These are phyloP conservation scores for Cephalotrichum gorgonifer DNA, from an alignment of 2,329 filamentous ascomycete genomes.

Conservation along the genomic window DNA sequence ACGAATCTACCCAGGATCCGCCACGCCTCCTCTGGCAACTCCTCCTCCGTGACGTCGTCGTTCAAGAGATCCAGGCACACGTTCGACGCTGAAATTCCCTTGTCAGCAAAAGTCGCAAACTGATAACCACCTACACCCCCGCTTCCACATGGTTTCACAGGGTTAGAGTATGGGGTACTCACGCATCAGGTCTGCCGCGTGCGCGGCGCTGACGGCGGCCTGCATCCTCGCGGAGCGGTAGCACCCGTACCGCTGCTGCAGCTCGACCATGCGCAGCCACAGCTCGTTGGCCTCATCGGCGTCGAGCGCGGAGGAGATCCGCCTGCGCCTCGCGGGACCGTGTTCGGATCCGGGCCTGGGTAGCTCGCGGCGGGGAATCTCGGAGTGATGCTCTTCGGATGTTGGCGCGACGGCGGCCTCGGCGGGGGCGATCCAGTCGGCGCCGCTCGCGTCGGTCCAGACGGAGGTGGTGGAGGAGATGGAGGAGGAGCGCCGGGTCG, in stretches of 20 bases:
- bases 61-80: conserved; percentile 4
- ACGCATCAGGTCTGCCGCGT: conserved; percentile 32
- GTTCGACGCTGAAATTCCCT: neutral
- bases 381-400: neutral
- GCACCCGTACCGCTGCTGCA: conserved; percentile 35
- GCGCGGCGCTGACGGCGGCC: conserved; percentile 30
- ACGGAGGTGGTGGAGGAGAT: neutral
- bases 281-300: conserved; percentile 16
- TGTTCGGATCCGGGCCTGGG: neutral
- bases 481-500: neutral
- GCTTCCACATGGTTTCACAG: too few species aligned
- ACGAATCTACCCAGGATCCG: conserved; percentile 3
- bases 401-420: neutral
- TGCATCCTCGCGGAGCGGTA: conserved; percentile 39
- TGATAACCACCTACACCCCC: too few species aligned
- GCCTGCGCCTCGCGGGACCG: neutral
- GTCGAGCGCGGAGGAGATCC: conserved; percentile 2
- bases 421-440: neutral
- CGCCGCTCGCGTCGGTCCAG: neutral
- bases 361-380: neutral
- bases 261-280: conserved; percentile 37
- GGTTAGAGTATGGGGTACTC: conserved; percentile 14
- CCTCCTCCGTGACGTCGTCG: neutral
- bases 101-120: neutral
- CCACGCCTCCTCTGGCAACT: conserved; percentile 2